A percentile compares a stretch with the other conserved stretches of the same genome.
These are phyloP conservation scores for Neophaeococcomyces mojaviensis DNA, from an alignment of 2,329 filamentous ascomycete species.

Conservation along the genomic window DNA sequence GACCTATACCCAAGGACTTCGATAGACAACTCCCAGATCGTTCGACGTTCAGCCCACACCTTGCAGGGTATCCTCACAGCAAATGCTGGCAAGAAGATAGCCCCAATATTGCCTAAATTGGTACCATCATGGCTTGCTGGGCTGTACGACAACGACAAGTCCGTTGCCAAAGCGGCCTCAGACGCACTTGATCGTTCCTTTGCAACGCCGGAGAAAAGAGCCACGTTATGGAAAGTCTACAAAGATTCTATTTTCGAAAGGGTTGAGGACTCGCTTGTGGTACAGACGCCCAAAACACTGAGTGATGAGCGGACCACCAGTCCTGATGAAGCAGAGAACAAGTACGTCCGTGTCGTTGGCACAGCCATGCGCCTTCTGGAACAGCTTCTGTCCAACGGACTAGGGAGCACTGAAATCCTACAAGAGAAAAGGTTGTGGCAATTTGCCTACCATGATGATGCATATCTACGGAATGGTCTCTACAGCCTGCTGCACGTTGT, in stretches of 20 bases:
- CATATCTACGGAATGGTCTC: slow-evolving; percentile 50
- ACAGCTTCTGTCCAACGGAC: slow-evolving; percentile 37
- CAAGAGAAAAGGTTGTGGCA: slow-evolving; percentile 55
- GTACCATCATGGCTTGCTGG: slow-evolving; percentile 89
- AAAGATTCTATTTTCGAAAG: slow-evolving; percentile 75
- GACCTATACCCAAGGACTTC: slow-evolving; percentile 81
- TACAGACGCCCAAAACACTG: slow-evolving; percentile 71
- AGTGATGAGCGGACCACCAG: slow-evolving; percentile 84
- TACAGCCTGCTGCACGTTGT: slow-evolving; percentile 49
- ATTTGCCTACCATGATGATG: slow-evolving; percentile 49
- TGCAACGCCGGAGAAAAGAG: slow-evolving; percentile 68
- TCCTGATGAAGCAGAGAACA: slow-evolving; percentile 74
- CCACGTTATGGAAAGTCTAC: slow-evolving; percentile 71
- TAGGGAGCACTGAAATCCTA: slow-evolving; percentile 43
- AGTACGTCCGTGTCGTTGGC: slow-evolving; percentile 72
- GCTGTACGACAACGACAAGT: slow-evolving; percentile 74
- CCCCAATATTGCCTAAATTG: slow-evolving; percentile 66
- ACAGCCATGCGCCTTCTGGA: slow-evolving; percentile 50
- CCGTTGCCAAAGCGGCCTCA: slow-evolving; percentile 66
- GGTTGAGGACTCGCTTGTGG: slow-evolving; percentile 65
- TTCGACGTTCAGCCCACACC: slow-evolving; percentile 76
- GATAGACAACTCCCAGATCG: slow-evolving; percentile 79
- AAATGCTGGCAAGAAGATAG: slow-evolving; percentile 69
- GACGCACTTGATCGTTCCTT: slow-evolving; percentile 72
- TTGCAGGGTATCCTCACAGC: slow-evolving; percentile 59